phyloP scores from a whole-genome alignment of 805 yeast species.

The Candida ovalis region DNA sequence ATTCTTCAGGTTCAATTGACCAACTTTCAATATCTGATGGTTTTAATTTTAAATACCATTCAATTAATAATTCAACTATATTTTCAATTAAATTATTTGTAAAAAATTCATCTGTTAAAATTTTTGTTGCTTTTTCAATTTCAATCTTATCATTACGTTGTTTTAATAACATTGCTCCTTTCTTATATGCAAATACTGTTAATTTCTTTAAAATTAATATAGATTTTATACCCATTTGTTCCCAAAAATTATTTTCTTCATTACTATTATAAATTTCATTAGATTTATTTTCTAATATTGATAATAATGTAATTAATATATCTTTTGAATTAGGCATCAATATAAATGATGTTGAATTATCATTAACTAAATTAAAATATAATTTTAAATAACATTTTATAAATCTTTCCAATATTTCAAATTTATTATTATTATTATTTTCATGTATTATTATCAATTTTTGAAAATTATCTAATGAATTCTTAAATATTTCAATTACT shows the following conservation, averaged over 20 bases:
- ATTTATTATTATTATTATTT: constrained; percentile 40
- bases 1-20: constrained; percentile 87
- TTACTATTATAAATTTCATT: constrained; percentile 54
- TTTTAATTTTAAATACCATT: constrained; percentile 68
- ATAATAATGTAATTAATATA: constrained; percentile 57
- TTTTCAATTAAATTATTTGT: constrained; percentile 51
- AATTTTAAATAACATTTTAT: constrained; percentile 74
- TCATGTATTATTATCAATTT: constrained; percentile 52
- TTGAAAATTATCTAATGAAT: constrained; percentile 57
- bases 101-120: constrained; percentile 53
- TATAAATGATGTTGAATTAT: constrained; percentile 67
- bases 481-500: constrained; percentile 56
- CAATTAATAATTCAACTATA: constrained; percentile 63
- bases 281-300: constrained; percentile 62
- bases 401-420: constrained; percentile 60
- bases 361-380: constrained; percentile 53
- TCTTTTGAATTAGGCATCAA: constrained; percentile 61
- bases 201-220: constrained; percentile 62
- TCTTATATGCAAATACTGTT: constrained; percentile 57
- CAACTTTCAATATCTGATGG: constrained; percentile 79
- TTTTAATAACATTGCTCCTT: constrained; percentile 61
- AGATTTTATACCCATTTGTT: constrained; percentile 61
- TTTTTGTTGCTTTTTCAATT: constrained; percentile 50
- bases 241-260: constrained; percentile 68
- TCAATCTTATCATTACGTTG: constrained; percentile 65